Evolutionary conservation across 2,329 filamentous ascomycete genomes (phyloP), one percentile per base, ranked within the genome.

Genomic region (Botryotinia narcissicola): DNA sequence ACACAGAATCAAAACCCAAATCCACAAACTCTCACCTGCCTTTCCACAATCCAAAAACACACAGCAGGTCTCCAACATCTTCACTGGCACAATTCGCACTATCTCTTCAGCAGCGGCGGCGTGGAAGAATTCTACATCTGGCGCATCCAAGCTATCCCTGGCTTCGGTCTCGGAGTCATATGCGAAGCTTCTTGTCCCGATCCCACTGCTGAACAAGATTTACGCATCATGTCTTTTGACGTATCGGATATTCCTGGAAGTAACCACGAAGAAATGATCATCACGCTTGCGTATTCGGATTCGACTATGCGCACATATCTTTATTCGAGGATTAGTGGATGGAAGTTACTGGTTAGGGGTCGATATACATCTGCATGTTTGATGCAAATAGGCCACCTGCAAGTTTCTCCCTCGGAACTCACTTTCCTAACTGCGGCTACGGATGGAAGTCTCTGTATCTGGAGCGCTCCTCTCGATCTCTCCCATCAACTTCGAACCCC

Each of bases 71-170:
- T 98, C 12, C 95, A 98, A 81, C 74, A 81, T 51, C 76, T 82
- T 14, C 87, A 87, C 74, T 98, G 94, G 93, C 89, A 92, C 2
- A 86, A 88, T 64, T 73, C 76, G 25, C 70, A 76, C 16, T 92
- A 91, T 77, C 87, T 99, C 3, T 92, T 98, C 80, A 97, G 93
- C 76, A 95, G 93, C 78, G 94, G 89, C 9, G 96, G 95, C 0
- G 91, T 90, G 75, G 95, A 98, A 81, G 95, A 99, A 82, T 92
- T 98, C 76, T 95, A 91, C 78, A 87, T 95, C 18, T 99, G 96
- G 95, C 87, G 88, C 59, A 84, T 64, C 79, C 80, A 18, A 81
- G 92, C 10, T 85, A 89, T 40, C 84, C 85, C 2, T 82, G 88
- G 73, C 54, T 80, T 80, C 20, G 86, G 86, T 5, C 81, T 90